Evolutionary conservation across 257 asterid genomes (phyloP), one percentile per base, ranked within the genome.

Genomic region (Solanum virginianum): DNA sequence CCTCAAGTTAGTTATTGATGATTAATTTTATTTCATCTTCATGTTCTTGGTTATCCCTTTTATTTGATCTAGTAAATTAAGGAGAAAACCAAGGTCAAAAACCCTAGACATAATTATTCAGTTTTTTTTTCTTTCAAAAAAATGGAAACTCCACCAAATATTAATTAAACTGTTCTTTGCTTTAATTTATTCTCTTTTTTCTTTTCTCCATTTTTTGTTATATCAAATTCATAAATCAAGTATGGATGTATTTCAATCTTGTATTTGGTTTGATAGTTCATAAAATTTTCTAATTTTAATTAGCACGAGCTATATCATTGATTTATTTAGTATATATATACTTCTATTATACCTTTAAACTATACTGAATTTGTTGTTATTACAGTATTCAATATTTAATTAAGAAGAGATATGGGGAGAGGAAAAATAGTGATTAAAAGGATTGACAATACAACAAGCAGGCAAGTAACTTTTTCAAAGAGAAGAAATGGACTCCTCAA

Each of bases 391-490:
- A 2, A 9, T 16, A 4, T 2, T 10, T 20, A 26, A 26, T 51
- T 16, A 16, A 39, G 26, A 55, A 15, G 18, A 65, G 6, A 91
- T 43, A 43, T 91, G 93, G 93, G 92, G 5, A 51, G 93, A 47
- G 93, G 93, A 20, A 90, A 90, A 86, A 89, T 90, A 62, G 90
- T 86, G 88, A 90, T 90, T 17, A 90, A 88, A 3, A 54, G 93
- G 83, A 91, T 91, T 80, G 93, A 91, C 22, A 91, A 91, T 79
- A 86, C 90, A 29, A 89, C 93, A 3, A 91, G 87, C 17, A 80
- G 93, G 71, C 93, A 91, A 86, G 93, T 91, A 5, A 89, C 90
- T 47, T 90, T 90, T 87, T 90, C 93, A 0, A 90, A 90, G 89
- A 82, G 93, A 65, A 85, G 93, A 81, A 89, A 70, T 75, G 93